These are phyloP conservation scores for Rosa persica DNA, from an alignment of 306 rosid genomes.

Conservation along the genomic window DNA sequence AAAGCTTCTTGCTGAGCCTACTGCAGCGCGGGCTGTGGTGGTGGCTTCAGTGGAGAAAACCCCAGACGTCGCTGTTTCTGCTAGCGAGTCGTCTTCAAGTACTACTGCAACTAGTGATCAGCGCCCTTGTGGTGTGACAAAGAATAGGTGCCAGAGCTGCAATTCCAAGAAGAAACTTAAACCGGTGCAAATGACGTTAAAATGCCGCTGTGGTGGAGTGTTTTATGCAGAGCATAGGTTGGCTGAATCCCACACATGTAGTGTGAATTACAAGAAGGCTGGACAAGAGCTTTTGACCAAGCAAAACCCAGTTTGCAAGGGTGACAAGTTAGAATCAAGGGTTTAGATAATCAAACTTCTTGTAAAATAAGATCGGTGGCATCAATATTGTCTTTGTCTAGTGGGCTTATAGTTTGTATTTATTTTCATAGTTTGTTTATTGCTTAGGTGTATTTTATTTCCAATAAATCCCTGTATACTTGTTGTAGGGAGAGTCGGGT, in stretches of 20 bases:
- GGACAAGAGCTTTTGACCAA: not conserved
- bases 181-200: not conserved
- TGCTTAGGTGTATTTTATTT: too few relatives aligned
- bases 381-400: too few relatives aligned
- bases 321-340: not conserved
- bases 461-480: too few relatives aligned
- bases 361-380: too few relatives aligned
- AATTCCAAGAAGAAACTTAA: slow-evolving; percentile 20
- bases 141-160: slow-evolving; percentile 6
- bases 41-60: not conserved
- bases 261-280: not conserved
- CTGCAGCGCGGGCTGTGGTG: not conserved
- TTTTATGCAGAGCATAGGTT: slow-evolving; percentile 20
- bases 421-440: too few relatives aligned
- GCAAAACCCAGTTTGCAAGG: slow-evolving; percentile 11
- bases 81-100: not conserved
- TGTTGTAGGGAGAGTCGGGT: too few relatives aligned
- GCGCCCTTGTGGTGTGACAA: not conserved
- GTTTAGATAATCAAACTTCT: not conserved
- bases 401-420: too few relatives aligned
- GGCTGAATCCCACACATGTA: slow-evolving; percentile 13
- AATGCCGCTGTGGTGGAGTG: slow-evolving; percentile 20
- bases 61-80: not conserved
- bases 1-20: not conserved
- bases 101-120: not conserved